Conservation (phyloP, 1,139 yeast genomes). For the Taphrina flavorubra region DNA sequence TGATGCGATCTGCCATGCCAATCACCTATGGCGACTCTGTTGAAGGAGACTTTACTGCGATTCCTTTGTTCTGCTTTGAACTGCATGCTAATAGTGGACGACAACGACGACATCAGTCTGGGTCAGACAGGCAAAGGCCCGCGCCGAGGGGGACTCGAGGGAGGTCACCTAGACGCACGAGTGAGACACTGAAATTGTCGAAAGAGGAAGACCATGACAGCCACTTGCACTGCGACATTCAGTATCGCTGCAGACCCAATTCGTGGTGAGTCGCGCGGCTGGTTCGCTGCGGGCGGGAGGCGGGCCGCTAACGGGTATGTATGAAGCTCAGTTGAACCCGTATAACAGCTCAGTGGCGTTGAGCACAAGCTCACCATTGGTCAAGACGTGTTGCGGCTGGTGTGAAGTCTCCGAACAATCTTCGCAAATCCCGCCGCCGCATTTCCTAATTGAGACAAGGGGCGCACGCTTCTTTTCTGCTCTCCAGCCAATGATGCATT, state of each 20-base stretch:
- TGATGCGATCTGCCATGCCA: constrained; percentile 37
- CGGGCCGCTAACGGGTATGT: background rate
- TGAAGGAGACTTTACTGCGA: background rate
- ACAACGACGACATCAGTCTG: background rate
- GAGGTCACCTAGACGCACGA: constrained; percentile 6
- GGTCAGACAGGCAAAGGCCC: background rate
- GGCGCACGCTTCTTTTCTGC: too few relatives aligned
- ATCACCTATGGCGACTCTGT: background rate
- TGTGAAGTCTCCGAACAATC: background rate
- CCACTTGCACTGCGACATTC: constrained; percentile 3
- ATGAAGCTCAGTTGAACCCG: too few relatives aligned
- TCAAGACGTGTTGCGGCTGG: background rate
- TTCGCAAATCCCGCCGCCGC: too few relatives aligned
- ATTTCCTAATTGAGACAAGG: too few relatives aligned
- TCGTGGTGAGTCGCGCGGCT: background rate
- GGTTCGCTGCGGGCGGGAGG: background rate
- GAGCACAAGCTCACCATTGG: too few relatives aligned
- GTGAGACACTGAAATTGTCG: constrained; percentile 22
- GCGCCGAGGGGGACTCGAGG: constrained; percentile 7
- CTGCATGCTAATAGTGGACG: background rate
- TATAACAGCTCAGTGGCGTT: too few relatives aligned
- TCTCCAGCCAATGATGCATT: too few relatives aligned
- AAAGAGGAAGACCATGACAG: constrained; percentile 19
- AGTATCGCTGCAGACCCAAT: background rate
- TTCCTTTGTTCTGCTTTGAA: background rate